Conservation (phyloP, 495 filamentous ascomycete species). For the Terfezia boudieri region DNA sequence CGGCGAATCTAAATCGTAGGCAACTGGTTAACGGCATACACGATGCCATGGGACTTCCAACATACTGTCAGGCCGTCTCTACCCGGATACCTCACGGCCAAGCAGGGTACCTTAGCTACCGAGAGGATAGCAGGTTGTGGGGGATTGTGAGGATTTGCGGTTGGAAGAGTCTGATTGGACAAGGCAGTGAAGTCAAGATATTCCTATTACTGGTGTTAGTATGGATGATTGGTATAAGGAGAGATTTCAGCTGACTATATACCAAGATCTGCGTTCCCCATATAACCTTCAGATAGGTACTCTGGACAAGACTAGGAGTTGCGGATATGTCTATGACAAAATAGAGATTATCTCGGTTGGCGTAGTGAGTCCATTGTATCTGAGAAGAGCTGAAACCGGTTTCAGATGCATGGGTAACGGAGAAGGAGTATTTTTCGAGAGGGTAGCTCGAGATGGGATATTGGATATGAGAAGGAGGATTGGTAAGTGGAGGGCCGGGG, state of each 20-base stretch:
- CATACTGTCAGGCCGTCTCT: background rate
- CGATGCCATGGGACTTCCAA: background rate
- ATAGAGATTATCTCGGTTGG: constrained; percentile 21
- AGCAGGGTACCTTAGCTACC: background rate
- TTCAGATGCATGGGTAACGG: constrained; percentile 10
- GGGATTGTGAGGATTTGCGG: constrained; percentile 1
- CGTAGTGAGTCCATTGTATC: constrained; percentile 19
- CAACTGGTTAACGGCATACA: too few relatives aligned
- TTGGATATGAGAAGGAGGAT: background rate
- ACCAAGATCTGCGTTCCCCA: constrained; percentile 24
- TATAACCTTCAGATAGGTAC: constrained; percentile 20
- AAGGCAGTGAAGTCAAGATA: constrained; percentile 11
- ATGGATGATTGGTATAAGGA: background rate
- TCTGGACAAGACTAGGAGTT: background rate
- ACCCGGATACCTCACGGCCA: too few relatives aligned
- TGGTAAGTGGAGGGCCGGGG: background rate
- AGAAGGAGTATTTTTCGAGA: constrained; percentile 20
- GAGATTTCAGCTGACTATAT: background rate
- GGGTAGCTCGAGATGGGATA: constrained; percentile 14
- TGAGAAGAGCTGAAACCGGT: constrained; percentile 8
- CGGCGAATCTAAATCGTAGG: constrained; percentile 20
- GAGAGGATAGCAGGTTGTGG: constrained; percentile 3
- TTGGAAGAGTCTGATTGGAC: constrained; percentile 1
- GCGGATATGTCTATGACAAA: constrained; percentile 15
- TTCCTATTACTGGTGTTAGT: constrained; percentile 2